Evolutionary conservation across 148 eudicot species (phyloP).

Genomic region (Polygonum maritimum): DNA sequence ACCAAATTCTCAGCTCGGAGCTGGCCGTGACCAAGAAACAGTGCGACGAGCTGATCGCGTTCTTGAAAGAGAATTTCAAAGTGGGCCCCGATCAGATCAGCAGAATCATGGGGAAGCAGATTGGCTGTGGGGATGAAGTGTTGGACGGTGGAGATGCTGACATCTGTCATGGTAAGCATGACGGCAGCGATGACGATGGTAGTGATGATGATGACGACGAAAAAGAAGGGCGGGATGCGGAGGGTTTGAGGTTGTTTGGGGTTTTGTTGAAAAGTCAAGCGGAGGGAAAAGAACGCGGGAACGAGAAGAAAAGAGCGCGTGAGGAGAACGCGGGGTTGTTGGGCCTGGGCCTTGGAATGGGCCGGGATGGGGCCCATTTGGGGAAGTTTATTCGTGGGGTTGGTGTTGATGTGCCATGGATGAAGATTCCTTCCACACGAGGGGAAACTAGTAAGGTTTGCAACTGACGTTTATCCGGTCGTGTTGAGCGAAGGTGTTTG

Average conservation of each 20-base stretch:
- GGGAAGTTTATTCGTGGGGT: slow-evolving; percentile 34
- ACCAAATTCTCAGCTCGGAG: slow-evolving; percentile 53
- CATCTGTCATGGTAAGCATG: not conserved
- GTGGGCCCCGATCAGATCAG: slow-evolving; percentile 49
- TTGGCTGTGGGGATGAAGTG: slow-evolving; percentile 12
- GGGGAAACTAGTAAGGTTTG: slow-evolving; percentile 35
- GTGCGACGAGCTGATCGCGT: slow-evolving; percentile 49
- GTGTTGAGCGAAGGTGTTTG: slow-evolving; percentile 8
- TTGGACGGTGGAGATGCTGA: slow-evolving; percentile 13
- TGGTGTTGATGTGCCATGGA: slow-evolving; percentile 24
- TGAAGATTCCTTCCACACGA: slow-evolving; percentile 23
- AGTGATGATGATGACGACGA: slow-evolving; percentile 25
- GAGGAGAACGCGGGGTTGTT: slow-evolving; percentile 22
- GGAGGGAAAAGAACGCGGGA: slow-evolving; percentile 10
- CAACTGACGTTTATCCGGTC: slow-evolving; percentile 15
- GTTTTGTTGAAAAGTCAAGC: slow-evolving; percentile 26
- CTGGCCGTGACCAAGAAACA: slow-evolving; percentile 59
- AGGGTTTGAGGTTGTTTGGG: slow-evolving; percentile 41
- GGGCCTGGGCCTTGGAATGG: slow-evolving; percentile 21
- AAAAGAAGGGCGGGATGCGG: slow-evolving; percentile 31
- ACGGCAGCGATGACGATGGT: slow-evolving; percentile 28
- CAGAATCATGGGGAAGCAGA: slow-evolving; percentile 27
- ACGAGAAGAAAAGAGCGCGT: slow-evolving; percentile 23
- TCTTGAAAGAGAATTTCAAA: slow-evolving; percentile 34
- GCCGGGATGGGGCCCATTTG: slow-evolving; percentile 4